Evolutionary conservation across 2,329 filamentous ascomycete genomes (phyloP).

Genomic region (Ophiostoma tasmaniense): DNA sequence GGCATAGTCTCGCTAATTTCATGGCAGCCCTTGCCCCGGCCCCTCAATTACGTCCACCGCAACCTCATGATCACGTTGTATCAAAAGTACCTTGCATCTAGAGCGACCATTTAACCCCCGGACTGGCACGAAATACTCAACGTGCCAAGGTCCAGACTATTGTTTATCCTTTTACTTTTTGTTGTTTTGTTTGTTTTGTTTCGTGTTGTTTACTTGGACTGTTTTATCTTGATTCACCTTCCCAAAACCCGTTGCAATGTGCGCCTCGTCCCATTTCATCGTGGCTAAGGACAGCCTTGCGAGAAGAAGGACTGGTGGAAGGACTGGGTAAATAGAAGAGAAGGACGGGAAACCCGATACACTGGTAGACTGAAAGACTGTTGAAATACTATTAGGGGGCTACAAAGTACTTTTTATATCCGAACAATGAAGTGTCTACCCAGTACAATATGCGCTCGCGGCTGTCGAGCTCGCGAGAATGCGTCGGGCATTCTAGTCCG

Average conservation of each 20-base stretch:
- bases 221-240: not conserved
- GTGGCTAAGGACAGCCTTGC: not conserved
- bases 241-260: not conserved
- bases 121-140: not conserved
- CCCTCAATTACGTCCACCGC: not conserved
- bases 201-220: not conserved
- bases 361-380: not conserved
- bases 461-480: not conserved
- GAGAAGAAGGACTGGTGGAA: too few species aligned
- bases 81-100: not conserved
- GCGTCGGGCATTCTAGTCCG: not conserved
- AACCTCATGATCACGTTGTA: not conserved
- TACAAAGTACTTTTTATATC: not conserved
- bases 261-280: not conserved
- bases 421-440: not conserved
- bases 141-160: not conserved
- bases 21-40: not conserved
- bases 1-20: not conserved
- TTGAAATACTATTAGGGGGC: not conserved
- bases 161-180: not conserved
- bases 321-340: not conserved
- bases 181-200: not conserved
- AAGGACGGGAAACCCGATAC: not conserved
- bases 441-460: not conserved
- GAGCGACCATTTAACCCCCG: not conserved